Percentiles rank a stretch among this genome's conserved stretches.
These are phyloP conservation scores for Boletus sp. DNA, from an alignment of 1,284 basidiomycete genomes.

Conservation along the genomic window DNA sequence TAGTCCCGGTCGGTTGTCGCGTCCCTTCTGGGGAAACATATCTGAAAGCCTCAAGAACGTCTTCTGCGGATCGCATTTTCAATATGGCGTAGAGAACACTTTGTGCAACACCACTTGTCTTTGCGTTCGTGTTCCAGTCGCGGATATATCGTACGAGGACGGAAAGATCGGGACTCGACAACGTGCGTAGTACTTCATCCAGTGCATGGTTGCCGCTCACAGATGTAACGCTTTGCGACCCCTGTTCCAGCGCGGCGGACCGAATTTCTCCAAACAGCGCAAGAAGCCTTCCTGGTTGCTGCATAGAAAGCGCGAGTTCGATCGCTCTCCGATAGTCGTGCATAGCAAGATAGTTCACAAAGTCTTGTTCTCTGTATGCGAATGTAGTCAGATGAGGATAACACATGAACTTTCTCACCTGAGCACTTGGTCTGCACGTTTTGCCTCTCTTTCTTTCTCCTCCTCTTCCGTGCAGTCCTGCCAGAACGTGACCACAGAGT, in stretches of 20 bases:
- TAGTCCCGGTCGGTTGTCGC: slow-evolving; percentile 27
- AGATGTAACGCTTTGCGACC: slow-evolving; percentile 23
- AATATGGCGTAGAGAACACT: slow-evolving; percentile 79
- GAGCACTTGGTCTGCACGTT: slow-evolving; percentile 68
- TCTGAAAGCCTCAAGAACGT: slow-evolving; percentile 70
- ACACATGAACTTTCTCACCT: slow-evolving; percentile 51
- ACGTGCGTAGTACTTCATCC: slow-evolving; percentile 76
- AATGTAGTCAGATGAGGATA: slow-evolving; percentile 8
- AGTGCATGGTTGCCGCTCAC: slow-evolving; percentile 69
- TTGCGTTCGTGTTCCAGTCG: slow-evolving; percentile 92
- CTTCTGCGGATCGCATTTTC: slow-evolving; percentile 68
- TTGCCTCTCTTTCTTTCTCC: slow-evolving; percentile 67
- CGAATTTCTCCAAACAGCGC: slow-evolving; percentile 73
- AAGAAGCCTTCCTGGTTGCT: slow-evolving; percentile 87
- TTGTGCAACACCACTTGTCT: slow-evolving; percentile 86
- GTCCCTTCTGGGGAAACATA: slow-evolving; percentile 32
- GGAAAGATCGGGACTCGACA: slow-evolving; percentile 72
- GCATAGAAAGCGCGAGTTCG: slow-evolving; percentile 85
- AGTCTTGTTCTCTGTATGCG: slow-evolving; percentile 83
- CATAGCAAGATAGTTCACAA: slow-evolving; percentile 82
- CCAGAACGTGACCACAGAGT: slow-evolving; percentile 93
- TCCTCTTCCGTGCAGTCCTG: slow-evolving; percentile 84
- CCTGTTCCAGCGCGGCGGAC: slow-evolving; percentile 28
- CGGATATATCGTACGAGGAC: slow-evolving; percentile 81
- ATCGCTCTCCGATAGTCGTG: slow-evolving; percentile 93